Evolutionary conservation across 179 eudicot species (phyloP), one percentile per base, ranked within the genome.

Genomic region (Carnegiea gigantea): DNA sequence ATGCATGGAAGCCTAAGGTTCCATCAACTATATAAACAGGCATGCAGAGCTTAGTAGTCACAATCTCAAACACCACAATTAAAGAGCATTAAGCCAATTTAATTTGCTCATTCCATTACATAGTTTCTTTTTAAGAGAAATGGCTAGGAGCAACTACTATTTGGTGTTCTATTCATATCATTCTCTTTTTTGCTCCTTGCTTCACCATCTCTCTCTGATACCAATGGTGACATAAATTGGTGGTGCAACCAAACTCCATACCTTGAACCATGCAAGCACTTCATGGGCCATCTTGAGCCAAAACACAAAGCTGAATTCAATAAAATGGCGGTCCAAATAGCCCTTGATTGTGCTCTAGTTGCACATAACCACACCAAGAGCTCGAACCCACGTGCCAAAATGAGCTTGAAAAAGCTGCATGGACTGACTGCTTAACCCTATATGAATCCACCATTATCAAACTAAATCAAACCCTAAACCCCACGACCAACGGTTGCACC

Each of bases 371-470:
- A 75, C 60, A 80, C 79, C 80, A 74, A 11, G 23, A 48, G 40
- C 81, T 88, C 11, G 73, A 12, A 64, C 30, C 18, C 64, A 51
- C 73, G 7, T 87, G 90, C 64, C 78, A 24, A 24, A 74, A 86
- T 73, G 85, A 85, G 43, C 83, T 77, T 6, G 85, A 83, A 46
- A 82, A 77, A 57, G 82, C 82, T 0, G 94, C 84, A 0, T 89
- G 88, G 88, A 24, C 77, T 1, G 94, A 92, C 81, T 92, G 94
- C 77, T 53, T 75, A 44, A 79, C 80, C 49, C 89, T 92, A 13
- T 76, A 84, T 54, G 87, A 88, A 6, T 43, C 84, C 84, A 83
- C 97, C 2, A 79, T 92, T 59, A 13, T 36, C 76, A 85, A 89
- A 54, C 90, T 92, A 28, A 93, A 89, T 79, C 83, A 44, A 30